Conservation (phyloP, 352 stramenopile species). For the Globisporangium megalacanthum region DNA sequence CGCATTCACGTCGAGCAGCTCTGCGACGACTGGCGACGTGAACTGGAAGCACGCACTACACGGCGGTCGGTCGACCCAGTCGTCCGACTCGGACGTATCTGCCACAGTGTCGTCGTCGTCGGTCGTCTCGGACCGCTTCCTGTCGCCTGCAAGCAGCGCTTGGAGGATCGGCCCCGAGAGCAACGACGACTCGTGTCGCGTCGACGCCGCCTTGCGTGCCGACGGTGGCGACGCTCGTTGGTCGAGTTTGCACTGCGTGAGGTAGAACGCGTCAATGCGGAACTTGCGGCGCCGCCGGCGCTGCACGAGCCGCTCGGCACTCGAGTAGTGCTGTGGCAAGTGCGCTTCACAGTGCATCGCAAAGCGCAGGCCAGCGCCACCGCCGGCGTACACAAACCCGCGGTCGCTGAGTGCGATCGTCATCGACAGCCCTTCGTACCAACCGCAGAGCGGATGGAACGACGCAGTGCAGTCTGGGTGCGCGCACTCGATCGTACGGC, state of each 20-base stretch:
- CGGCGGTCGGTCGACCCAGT: constrained; percentile 67
- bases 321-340: constrained; percentile 39
- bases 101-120: constrained; percentile 7
- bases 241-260: constrained; percentile 49
- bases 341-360: constrained; percentile 56
- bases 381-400: constrained; percentile 65
- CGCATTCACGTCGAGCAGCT: constrained; percentile 38
- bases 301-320: constrained; percentile 36
- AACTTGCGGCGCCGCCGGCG: constrained; percentile 48
- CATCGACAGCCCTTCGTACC: constrained; percentile 81
- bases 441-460: constrained; percentile 83
- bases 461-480: constrained; percentile 44
- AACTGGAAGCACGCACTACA: constrained; percentile 80
- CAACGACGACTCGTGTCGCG: constrained; percentile 27
- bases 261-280: constrained; percentile 72
- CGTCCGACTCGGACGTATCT: constrained; percentile 9
- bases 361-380: constrained; percentile 69
- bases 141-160: constrained; percentile 36
- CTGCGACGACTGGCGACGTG: constrained; percentile 38
- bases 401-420: constrained; percentile 38
- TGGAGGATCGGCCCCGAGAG: constrained; percentile 48
- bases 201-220: background rate
- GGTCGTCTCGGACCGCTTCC: constrained; percentile 13
- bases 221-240: background rate
- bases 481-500: constrained; percentile 64